phyloP scores from a whole-genome alignment of 2,329 filamentous ascomycete species.

The Pseudogymnoascus sp. region DNA sequence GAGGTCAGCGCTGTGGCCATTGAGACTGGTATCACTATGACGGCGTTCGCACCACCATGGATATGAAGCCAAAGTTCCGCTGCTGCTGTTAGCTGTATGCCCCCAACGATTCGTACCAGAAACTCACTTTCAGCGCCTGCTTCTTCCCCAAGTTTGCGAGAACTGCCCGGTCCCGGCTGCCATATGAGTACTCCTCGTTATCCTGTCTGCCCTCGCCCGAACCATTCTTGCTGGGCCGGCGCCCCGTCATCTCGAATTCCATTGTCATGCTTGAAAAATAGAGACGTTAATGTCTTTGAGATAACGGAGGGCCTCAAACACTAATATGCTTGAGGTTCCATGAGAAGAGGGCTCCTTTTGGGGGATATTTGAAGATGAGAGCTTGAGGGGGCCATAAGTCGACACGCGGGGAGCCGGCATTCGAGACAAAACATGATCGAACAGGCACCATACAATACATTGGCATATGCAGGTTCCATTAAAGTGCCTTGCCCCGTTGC shows the following conservation, averaged over 20 bases:
- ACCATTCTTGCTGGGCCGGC: not conserved
- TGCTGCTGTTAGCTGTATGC: not conserved
- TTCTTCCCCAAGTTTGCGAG: constrained; percentile 23
- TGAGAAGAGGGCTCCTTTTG: not conserved
- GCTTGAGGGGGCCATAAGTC: not conserved
- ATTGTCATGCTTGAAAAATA: not conserved
- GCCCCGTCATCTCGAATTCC: constrained; percentile 3
- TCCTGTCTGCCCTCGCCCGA: not conserved
- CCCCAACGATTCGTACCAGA: not conserved
- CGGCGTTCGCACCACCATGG: constrained; percentile 30
- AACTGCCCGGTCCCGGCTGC: constrained; percentile 18
- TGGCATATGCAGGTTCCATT: not conserved
- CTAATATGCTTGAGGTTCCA: constrained; percentile 3
- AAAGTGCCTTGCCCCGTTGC: not conserved
- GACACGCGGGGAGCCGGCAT: not conserved
- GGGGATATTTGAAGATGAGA: constrained; percentile 1
- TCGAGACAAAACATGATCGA: not conserved
- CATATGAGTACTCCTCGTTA: constrained; percentile 19
- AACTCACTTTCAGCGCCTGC: constrained; percentile 19
- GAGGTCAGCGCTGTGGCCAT: constrained; percentile 3
- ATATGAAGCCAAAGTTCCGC: constrained; percentile 41
- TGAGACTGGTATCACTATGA: not conserved
- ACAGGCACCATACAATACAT: not conserved
- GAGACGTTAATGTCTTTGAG: not conserved
- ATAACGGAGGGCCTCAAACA: not conserved